Evolutionary conservation across 1,284 basidiomycete genomes (phyloP), one percentile per base, ranked within the genome.

Genomic region (Papiliotrema nemorosa): DNA sequence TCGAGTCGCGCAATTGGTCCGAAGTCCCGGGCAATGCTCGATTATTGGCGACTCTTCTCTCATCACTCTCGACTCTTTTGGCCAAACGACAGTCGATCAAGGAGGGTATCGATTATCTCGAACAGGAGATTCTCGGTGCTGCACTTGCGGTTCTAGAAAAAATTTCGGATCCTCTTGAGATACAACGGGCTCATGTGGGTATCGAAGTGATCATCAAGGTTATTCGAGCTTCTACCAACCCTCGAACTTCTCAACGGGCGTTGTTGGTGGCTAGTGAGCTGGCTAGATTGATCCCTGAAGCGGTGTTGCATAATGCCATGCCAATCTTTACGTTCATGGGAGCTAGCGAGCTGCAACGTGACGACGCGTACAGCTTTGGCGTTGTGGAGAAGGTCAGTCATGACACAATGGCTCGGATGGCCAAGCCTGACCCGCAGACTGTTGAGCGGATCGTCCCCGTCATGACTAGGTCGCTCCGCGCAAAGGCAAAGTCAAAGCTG

Each of bases 251-350:
- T 76, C 86, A 97, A 61, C 88, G 94, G 68, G 90, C 92, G 0
- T 78, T 98, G 3, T 78, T 97, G n/a, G 80, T 97, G 25, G 86
- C 97, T 71, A 85, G 91, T 3, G 86, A 81, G 55, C 77, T 98
- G 45, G 88, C 91, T 1, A 81, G 84, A 27, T 78, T 97, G 39
- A 85, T 87, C 0, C 92, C 93, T 0, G 90, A 94, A 53, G 86
- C 89, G 7, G 90, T 96, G 14, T 79, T 97, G 26, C 90, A 90
- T 70, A 92, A 96, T 64, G 82, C 97, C 54, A 97, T 98, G 91
- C 93, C 96, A 5, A 87, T 99, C 51, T 97, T 99, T 77, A 97
- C 94, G 0, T 98, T 97, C 77, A 97, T 98, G 86, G 94, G 96
- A 25, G 88, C 90, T 7, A 91, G 91, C 53, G 86, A 97, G 21